These are phyloP conservation scores for Plasmodium cynomolgi DNA, from an alignment of 169 alveolate genomes.

Conservation along the genomic window DNA sequence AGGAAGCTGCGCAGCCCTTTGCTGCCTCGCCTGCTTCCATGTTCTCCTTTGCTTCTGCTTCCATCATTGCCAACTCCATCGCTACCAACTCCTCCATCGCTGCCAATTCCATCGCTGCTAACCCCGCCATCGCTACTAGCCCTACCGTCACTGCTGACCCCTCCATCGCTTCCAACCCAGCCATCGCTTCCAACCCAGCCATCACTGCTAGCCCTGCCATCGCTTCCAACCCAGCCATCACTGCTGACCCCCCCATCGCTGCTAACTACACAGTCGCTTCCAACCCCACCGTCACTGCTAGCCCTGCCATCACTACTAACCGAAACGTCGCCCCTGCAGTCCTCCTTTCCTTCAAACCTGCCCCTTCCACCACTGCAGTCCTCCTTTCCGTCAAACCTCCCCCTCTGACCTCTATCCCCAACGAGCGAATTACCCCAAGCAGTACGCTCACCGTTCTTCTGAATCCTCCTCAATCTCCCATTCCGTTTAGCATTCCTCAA, in stretches of 20 bases:
- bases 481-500: background rate
- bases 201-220: background rate
- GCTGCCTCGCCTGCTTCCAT: background rate
- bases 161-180: background rate
- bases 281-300: background rate
- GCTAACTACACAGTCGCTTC: background rate
- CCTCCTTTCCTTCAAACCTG: no score
- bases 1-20: background rate
- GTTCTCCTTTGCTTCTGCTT: background rate
- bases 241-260: background rate
- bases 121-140: background rate
- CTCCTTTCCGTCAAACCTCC: no score
- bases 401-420: no score
- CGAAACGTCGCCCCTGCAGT: no score
- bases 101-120: background rate
- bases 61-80: background rate
- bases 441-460: background rate
- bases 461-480: background rate
- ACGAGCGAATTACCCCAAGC: background rate
- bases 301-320: background rate
- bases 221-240: no score
- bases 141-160: background rate
- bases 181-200: background rate
- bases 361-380: no score
- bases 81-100: background rate